A percentile compares a stretch with the other conserved stretches of the same genome.
These are phyloP conservation scores for Cantharellus cinnabarinus DNA, from an alignment of 768 basidiomycete species.

Conservation along the genomic window DNA sequence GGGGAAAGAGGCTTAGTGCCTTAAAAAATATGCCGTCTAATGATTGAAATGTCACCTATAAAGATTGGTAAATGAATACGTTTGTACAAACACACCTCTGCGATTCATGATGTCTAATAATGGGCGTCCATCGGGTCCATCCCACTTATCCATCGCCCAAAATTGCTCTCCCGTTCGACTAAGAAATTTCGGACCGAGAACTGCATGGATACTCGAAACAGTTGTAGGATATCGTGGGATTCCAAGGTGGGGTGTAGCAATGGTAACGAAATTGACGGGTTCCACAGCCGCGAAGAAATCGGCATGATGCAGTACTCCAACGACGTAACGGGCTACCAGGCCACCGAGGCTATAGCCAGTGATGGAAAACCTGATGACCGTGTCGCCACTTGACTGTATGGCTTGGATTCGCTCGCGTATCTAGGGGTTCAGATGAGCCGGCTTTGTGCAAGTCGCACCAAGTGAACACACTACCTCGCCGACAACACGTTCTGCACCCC, in stretches of 20 bases:
- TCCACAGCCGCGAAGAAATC: conserved; percentile 49
- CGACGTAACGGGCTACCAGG: conserved; percentile 55
- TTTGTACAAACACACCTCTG: conserved; percentile 27
- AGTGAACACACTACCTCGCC: conserved; percentile 35
- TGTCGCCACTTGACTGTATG: conserved; percentile 27
- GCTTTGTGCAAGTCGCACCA: not conserved
- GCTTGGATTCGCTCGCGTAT: conserved; percentile 34
- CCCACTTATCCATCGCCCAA: conserved; percentile 55
- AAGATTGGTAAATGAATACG: not conserved
- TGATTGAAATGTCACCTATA: not conserved
- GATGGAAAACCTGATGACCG: conserved; percentile 49
- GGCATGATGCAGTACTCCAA: conserved; percentile 47
- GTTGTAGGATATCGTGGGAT: conserved; percentile 42
- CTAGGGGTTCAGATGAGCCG: conserved; percentile 11
- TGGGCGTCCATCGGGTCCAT: conserved; percentile 34
- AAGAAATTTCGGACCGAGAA: conserved; percentile 45
- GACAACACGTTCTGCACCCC: conserved; percentile 63
- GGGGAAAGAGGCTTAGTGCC: conserved; percentile 42
- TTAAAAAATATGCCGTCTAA: conserved; percentile 58
- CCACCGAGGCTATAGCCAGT: conserved; percentile 72
- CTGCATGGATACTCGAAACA: conserved; percentile 30
- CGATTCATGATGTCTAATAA: conserved; percentile 65
- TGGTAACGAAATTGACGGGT: conserved; percentile 64
- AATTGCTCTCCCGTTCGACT: conserved; percentile 69
- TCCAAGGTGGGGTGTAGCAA: conserved; percentile 72